phyloP scores from a whole-genome alignment of 1,284 basidiomycete genomes.

The Ganoderma leucocontextum region DNA sequence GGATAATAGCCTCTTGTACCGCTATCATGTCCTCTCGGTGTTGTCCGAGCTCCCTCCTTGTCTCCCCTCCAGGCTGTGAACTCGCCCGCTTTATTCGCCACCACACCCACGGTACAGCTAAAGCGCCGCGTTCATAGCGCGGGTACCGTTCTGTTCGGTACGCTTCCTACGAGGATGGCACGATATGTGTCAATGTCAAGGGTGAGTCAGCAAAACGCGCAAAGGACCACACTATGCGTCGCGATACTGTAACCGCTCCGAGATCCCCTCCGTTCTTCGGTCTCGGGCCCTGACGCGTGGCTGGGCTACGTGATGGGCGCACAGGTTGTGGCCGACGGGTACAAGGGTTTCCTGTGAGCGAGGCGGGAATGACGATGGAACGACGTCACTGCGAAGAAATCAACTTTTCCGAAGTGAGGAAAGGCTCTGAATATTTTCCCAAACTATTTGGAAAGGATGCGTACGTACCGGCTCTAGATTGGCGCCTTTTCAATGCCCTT shows the following conservation, averaged over 20 bases:
- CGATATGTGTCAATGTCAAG: not conserved
- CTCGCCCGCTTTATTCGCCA: not conserved
- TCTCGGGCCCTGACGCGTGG: too few relatives aligned
- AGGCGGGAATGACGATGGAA: not conserved
- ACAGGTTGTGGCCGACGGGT: too few relatives aligned
- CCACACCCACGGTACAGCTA: not conserved
- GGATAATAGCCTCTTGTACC: not conserved
- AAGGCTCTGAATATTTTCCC: too few relatives aligned
- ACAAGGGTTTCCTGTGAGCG: too few relatives aligned
- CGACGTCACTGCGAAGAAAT: too few relatives aligned
- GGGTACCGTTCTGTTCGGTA: not conserved
- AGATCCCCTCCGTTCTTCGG: not conserved
- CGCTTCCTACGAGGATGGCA: not conserved
- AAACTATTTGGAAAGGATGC: too few relatives aligned
- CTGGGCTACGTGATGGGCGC: too few relatives aligned
- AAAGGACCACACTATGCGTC: not conserved
- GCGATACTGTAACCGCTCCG: too few relatives aligned
- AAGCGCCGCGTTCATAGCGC: not conserved
- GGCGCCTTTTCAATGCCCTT: too few relatives aligned
- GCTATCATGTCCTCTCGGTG: not conserved
- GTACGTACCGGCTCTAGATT: too few relatives aligned
- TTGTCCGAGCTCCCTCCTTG: not conserved
- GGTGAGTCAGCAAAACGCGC: not conserved
- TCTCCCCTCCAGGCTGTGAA: not conserved
- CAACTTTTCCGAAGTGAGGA: too few relatives aligned